A percentile compares a stretch with the other conserved stretches of the same genome.
phyloP scores from a whole-genome alignment of 1,284 basidiomycete genomes.

The Ganoderma sp. region DNA sequence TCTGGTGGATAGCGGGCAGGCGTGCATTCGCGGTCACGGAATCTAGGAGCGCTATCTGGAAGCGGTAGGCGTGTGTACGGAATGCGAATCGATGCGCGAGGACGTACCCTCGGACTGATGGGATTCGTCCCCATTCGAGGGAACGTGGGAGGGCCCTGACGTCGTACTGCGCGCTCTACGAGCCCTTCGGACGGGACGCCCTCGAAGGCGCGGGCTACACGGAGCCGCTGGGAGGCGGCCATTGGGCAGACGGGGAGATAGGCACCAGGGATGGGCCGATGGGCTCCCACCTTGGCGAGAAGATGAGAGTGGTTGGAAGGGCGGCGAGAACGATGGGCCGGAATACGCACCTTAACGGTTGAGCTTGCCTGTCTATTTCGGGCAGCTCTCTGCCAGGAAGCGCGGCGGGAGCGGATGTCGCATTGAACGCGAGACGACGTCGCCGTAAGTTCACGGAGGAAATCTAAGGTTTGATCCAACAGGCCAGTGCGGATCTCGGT shows the following conservation, averaged over 20 bases:
- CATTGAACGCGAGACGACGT: not conserved
- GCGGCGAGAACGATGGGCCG: slow-evolving; percentile 15
- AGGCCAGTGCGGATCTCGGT: slow-evolving; percentile 17
- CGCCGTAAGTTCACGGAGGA: slow-evolving; percentile 16
- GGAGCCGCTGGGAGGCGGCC: slow-evolving; percentile 16
- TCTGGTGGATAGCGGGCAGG: slow-evolving; percentile 12
- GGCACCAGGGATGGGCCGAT: slow-evolving; percentile 10
- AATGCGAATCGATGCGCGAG: slow-evolving; percentile 13
- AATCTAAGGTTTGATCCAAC: slow-evolving; percentile 21
- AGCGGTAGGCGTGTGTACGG: slow-evolving; percentile 6
- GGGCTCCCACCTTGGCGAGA: slow-evolving; percentile 26
- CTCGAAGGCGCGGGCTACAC: slow-evolving; percentile 13
- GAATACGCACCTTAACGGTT: slow-evolving; percentile 31
- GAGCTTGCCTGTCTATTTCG: slow-evolving; percentile 23
- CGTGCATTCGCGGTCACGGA: slow-evolving; percentile 2
- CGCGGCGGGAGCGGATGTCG: not conserved
- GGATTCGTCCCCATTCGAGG: not conserved
- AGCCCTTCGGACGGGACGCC: slow-evolving; percentile 13
- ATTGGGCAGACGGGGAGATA: slow-evolving; percentile 25
- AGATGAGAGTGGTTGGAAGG: slow-evolving; percentile 19
- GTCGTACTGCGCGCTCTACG: slow-evolving; percentile 16
- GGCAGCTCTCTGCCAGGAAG: slow-evolving; percentile 10
- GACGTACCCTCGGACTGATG: slow-evolving; percentile 4
- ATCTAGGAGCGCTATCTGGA: slow-evolving; percentile 7
- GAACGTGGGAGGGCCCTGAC: slow-evolving; percentile 19